Base-by-base conservation (phyloP, 176 grass and related monocot genomes). In the Juncus inflexus region DNA sequence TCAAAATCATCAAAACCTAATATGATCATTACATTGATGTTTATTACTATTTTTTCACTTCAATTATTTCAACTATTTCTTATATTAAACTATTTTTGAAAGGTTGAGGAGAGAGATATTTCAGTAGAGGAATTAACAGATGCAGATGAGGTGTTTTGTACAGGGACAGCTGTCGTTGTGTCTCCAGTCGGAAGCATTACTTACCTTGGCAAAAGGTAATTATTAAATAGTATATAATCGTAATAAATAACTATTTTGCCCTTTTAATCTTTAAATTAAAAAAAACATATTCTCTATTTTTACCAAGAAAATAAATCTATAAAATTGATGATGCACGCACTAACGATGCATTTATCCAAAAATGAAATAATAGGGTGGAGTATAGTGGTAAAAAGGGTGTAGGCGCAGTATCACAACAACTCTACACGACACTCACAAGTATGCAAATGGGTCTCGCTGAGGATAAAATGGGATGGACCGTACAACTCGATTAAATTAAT, bases 141-240 rank as follows among this genome's bases (percentile, higher is more conserved):
- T 3, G 82, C 92, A 16, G 84, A 91, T 77, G 92, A 97, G 77
- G 87, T 91, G 55, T 96, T 97, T 39, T 97, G 92, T 62, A 97
- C 87, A 3, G 92, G 87, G 69, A 91, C 92, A 35, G 82, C 92
- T 15, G 87, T 97, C 78, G 92, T 89, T 16, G 50, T 96, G 7
- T 83, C 87, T 50, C 80, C 92, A 59, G 82, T 89, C 36, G 92
- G 92, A 38, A 81, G 87, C 70, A 83, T 97, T 53, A 83, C 80
- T 19, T 89, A 86, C 38, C 66, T 55, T 19, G 84, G 80, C 47
- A 96, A 73, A 83, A 88, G 77, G 84, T 79, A 80, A 83, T 49
- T 58, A 6, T 9, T 50, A 10, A 37, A 41, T 37, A 12, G 43
- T 62, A 9, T 53, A 42, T 78, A 51, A 7, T 7, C 59, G 8